Evolutionary conservation across 2,329 filamentous ascomycete species (phyloP).

Genomic region (Alternaria metachromatica): DNA sequence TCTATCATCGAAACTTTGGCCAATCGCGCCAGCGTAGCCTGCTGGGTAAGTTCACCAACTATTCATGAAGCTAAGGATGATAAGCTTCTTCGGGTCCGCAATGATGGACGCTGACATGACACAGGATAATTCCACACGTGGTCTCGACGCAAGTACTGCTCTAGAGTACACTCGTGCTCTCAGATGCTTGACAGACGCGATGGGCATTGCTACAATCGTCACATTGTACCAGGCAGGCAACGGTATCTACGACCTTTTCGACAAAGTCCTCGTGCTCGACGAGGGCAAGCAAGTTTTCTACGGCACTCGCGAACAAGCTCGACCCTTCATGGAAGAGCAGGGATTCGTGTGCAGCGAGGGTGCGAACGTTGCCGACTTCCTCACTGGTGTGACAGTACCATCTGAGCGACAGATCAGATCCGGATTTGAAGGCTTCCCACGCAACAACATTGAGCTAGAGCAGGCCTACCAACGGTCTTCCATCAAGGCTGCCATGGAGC

Average conservation of each 20-base stretch:
- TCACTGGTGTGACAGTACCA: conserved; percentile 72
- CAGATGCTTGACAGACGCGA: conserved; percentile 57
- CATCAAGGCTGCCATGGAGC: conserved; percentile 59
- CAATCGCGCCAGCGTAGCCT: conserved; percentile 63
- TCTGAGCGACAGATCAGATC: conserved; percentile 50
- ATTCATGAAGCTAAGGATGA: background rate
- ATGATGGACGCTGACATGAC: background rate
- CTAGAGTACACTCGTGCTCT: conserved; percentile 64
- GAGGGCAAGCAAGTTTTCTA: conserved; percentile 80
- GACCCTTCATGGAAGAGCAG: conserved; percentile 69
- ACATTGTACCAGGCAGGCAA: conserved; percentile 62
- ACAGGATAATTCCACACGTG: conserved; percentile 51
- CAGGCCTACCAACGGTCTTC: conserved; percentile 58
- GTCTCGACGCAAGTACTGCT: conserved; percentile 50
- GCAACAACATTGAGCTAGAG: conserved; percentile 53
- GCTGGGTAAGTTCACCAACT: conserved; percentile 37
- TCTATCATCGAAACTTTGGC: conserved; percentile 71
- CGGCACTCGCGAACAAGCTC: conserved; percentile 66
- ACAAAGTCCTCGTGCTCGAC: conserved; percentile 76
- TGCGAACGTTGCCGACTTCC: conserved; percentile 73
- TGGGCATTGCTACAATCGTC: conserved; percentile 59
- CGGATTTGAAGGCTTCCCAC: conserved; percentile 53
- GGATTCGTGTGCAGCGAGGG: conserved; percentile 70
- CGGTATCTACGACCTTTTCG: conserved; percentile 67
- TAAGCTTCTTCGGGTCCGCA: background rate